A percentile compares a stretch with the other conserved stretches of the same genome.
phyloP scores from a whole-genome alignment of 208 protist species.

The Chromosphaera perkinsii region DNA sequence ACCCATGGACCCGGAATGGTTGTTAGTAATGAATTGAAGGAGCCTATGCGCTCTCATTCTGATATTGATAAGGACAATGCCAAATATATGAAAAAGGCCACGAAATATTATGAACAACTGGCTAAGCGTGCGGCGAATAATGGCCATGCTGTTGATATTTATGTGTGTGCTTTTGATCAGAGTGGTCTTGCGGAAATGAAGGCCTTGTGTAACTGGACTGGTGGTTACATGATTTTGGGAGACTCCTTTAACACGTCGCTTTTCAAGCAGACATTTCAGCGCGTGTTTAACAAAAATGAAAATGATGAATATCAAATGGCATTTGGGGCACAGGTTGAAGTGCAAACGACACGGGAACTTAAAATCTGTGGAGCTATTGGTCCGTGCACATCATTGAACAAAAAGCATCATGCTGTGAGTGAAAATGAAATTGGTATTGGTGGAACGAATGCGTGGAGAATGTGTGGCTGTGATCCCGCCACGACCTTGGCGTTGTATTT shows the following conservation, averaged over 20 bases:
- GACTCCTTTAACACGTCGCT: conserved; percentile 90
- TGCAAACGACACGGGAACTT: conserved; percentile 75
- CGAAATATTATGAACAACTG: conserved; percentile 83
- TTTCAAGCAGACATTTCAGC: conserved; percentile 83
- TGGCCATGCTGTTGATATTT: conserved; percentile 90
- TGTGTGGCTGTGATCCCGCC: conserved; percentile 79
- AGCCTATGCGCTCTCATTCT: conserved; percentile 88
- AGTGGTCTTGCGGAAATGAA: conserved; percentile 90
- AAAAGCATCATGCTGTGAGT: conserved; percentile 35
- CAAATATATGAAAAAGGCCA: conserved; percentile 59
- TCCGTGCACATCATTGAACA: conserved; percentile 8
- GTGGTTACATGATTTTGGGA: conserved; percentile 84
- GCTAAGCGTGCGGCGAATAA: conserved; percentile 80
- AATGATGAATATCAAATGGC: conserved; percentile 77
- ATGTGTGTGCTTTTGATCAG: conserved; percentile 92
- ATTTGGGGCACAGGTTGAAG: conserved; percentile 89
- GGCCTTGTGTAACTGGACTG: conserved; percentile 47
- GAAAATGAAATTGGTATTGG: conserved; percentile 81
- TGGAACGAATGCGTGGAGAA: conserved; percentile 91
- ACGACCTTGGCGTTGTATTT: conserved; percentile 93
- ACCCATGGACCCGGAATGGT: conserved; percentile 84
- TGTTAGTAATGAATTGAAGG: conserved; percentile 67
- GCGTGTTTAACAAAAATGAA: conserved; percentile 56
- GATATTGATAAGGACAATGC: conserved; percentile 80
- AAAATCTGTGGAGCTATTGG: conserved; percentile 60